These are phyloP conservation scores for Nitzschia sp. DNA, from an alignment of 108 stramenopile species.

Conservation along the genomic window DNA sequence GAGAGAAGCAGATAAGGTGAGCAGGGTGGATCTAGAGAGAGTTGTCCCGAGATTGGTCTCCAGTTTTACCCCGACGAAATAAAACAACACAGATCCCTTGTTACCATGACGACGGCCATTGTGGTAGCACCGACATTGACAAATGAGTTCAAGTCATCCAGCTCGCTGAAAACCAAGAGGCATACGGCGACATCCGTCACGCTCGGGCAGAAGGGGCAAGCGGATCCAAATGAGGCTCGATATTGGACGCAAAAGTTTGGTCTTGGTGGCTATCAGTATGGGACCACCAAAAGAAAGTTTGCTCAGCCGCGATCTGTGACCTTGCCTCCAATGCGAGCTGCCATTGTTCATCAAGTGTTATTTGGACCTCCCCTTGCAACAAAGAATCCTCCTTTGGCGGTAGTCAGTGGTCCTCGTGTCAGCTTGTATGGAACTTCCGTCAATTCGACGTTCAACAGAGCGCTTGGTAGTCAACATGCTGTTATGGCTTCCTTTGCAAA, in stretches of 20 bases:
- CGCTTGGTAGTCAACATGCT: slow-evolving; percentile 23
- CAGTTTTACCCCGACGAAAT: too few species aligned
- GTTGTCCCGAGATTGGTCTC: too few species aligned
- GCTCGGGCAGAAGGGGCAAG: slow-evolving; percentile 27
- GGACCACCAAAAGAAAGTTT: slow-evolving; percentile 26
- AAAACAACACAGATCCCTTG: background rate
- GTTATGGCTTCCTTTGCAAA: slow-evolving; percentile 4
- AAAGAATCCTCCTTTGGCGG: slow-evolving; percentile 49
- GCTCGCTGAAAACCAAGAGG: slow-evolving; percentile 35
- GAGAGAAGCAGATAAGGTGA: too few species aligned
- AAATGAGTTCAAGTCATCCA: slow-evolving; percentile 43
- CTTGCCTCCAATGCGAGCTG: slow-evolving; percentile 27
- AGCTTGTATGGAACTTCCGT: slow-evolving; percentile 60
- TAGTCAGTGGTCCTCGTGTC: slow-evolving; percentile 75
- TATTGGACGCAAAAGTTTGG: slow-evolving; percentile 62
- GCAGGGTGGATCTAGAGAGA: too few species aligned
- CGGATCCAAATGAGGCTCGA: slow-evolving; percentile 48
- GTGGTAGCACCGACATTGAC: slow-evolving; percentile 11
- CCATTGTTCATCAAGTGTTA: slow-evolving; percentile 42
- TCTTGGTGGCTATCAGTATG: slow-evolving; percentile 30
- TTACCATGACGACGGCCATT: slow-evolving; percentile 20
- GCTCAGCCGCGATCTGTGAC: slow-evolving; percentile 34
- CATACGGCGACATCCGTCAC: slow-evolving; percentile 39
- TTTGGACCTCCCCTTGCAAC: slow-evolving; percentile 40
- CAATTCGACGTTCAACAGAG: slow-evolving; percentile 46